Percentiles rank a stretch among this genome's conserved stretches.
phyloP scores from a whole-genome alignment of 2,329 filamentous ascomycete species.

The Verticillium alfalfae region DNA sequence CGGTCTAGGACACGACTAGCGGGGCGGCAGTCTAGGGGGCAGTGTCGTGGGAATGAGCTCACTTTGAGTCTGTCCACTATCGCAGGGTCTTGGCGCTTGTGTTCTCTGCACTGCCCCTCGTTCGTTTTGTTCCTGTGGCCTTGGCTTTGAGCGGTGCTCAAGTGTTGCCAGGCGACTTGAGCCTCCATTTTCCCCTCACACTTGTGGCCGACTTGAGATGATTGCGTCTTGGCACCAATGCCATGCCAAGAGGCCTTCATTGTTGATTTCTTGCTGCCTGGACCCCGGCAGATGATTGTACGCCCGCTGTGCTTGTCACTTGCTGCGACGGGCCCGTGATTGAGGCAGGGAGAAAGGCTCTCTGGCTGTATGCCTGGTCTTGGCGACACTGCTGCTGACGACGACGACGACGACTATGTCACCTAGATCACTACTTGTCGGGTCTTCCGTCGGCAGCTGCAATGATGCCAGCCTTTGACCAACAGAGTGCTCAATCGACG shows the following conservation, averaged over 20 bases:
- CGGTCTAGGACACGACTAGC: neutral
- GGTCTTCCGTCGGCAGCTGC: too few relatives aligned
- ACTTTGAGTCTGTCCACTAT: neutral
- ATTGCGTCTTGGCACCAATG: neutral
- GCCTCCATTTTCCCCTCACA: neutral
- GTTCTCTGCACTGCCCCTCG: neutral
- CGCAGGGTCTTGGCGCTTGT: neutral
- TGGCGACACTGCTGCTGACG: neutral
- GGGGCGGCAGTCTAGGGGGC: neutral
- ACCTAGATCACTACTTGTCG: neutral
- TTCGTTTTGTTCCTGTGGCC: neutral
- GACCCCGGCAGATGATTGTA: neutral
- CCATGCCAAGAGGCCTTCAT: neutral
- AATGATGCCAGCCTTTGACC: too few relatives aligned
- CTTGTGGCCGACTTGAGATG: neutral
- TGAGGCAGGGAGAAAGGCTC: neutral
- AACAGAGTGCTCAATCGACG: neutral
- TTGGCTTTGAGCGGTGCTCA: neutral
- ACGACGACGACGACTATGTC: neutral
- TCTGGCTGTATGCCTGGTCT: neutral
- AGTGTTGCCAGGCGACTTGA: neutral
- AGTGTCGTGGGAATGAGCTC: neutral
- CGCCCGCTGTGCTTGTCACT: neutral
- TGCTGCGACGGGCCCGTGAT: neutral
- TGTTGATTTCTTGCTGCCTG: neutral